These are phyloP conservation scores for Phytophthora parvispora DNA, from an alignment of 352 stramenopile species.

Conservation along the genomic window DNA sequence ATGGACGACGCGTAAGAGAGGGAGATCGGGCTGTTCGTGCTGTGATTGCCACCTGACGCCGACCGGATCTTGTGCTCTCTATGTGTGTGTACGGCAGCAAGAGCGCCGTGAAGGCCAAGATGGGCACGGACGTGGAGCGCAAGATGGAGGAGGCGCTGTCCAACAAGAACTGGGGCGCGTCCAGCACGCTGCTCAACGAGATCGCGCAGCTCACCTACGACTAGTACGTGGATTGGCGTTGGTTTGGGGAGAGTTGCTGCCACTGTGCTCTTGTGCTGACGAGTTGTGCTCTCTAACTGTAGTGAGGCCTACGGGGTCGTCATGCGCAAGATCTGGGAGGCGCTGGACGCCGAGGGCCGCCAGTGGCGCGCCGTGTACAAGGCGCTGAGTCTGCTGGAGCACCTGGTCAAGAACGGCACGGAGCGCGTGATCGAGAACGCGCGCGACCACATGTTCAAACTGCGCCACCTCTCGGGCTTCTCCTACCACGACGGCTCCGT, in stretches of 20 bases:
- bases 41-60: no score
- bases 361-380: conserved; percentile 99
- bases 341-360: conserved; percentile 87
- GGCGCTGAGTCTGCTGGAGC: conserved; percentile 95
- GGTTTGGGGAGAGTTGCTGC: background rate
- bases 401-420: conserved; percentile 99
- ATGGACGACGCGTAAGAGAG: conserved; percentile 92
- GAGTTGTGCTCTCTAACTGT: conserved; percentile 19
- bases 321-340: conserved; percentile 97
- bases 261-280: conserved; percentile 10
- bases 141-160: conserved; percentile 97
- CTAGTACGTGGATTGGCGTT: conserved; percentile 60
- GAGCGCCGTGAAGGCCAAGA: conserved; percentile 88
- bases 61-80: conserved; percentile 11
- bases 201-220: conserved; percentile 98
- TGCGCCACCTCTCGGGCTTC: conserved; percentile 89
- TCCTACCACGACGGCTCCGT: conserved; percentile 90
- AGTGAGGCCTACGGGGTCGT: conserved; percentile 92
- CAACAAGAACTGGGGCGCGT: conserved; percentile 99
- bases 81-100: conserved; percentile 78
- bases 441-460: conserved; percentile 95
- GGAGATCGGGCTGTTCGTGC: no score
- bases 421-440: conserved; percentile 98
- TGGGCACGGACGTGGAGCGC: conserved; percentile 88
- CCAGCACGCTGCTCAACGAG: conserved; percentile 98